Evolutionary conservation across 768 basidiomycete genomes (phyloP).

Genomic region (Naematelia aurantialba): DNA sequence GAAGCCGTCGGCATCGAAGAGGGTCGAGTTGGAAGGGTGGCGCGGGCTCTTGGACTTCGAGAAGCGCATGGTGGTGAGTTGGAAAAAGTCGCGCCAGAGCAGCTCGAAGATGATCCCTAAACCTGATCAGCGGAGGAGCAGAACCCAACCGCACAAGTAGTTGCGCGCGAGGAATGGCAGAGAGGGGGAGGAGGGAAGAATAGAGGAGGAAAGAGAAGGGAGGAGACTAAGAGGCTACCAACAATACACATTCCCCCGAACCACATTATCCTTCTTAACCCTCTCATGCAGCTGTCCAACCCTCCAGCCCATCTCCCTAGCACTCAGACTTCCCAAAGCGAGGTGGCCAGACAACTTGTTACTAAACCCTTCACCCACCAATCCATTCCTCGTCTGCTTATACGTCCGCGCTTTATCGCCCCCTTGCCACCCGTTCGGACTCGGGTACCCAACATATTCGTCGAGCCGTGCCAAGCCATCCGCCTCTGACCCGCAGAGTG

Average conservation of each 20-base stretch:
- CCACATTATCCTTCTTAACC: constrained; percentile 40
- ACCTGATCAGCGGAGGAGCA: too few relatives aligned
- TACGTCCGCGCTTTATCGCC: constrained; percentile 45
- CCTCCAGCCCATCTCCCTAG: constrained; percentile 42
- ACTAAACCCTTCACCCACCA: constrained; percentile 52
- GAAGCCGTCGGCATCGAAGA: constrained; percentile 52
- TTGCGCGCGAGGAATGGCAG: too few relatives aligned
- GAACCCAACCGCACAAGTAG: too few relatives aligned
- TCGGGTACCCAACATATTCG: constrained; percentile 46
- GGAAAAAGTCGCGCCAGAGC: constrained; percentile 54
- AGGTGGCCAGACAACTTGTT: constrained; percentile 54
- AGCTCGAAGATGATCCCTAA: constrained; percentile 51
- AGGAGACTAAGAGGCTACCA: constrained; percentile 5
- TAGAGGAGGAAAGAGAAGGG: neutral
- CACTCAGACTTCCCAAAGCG: constrained; percentile 47
- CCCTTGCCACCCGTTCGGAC: constrained; percentile 22
- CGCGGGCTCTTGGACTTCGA: constrained; percentile 8
- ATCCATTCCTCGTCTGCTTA: constrained; percentile 52
- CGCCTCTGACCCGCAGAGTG: constrained; percentile 49
- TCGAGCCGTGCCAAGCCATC: constrained; percentile 46
- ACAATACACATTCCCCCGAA: constrained; percentile 51
- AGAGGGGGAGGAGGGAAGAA: constrained; percentile 22
- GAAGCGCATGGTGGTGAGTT: constrained; percentile 45
- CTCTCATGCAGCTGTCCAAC: constrained; percentile 34
- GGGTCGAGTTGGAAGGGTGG: constrained; percentile 28